These are phyloP conservation scores for Aspergillus pseudoviridinutans DNA, from an alignment of 2,329 filamentous ascomycete genomes.

Conservation along the genomic window DNA sequence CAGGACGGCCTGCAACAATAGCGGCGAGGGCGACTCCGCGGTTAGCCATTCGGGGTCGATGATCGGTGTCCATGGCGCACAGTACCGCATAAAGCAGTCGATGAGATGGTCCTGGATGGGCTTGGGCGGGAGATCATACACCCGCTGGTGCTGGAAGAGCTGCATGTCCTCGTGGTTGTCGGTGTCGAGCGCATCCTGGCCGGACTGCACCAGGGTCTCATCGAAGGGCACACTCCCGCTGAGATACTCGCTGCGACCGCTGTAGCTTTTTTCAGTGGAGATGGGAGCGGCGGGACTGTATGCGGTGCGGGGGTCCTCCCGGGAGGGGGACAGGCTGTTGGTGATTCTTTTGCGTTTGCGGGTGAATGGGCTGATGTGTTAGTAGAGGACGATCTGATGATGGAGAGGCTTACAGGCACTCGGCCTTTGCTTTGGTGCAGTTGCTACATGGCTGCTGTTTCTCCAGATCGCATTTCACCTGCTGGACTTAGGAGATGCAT, in stretches of 20 bases:
- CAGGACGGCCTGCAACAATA: conserved; percentile 34
- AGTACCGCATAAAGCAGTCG: conserved; percentile 39
- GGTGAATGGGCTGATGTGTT: conserved; percentile 20
- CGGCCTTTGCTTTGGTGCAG: conserved; percentile 19
- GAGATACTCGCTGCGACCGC: conserved; percentile 23
- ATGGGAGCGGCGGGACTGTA: conserved; percentile 14
- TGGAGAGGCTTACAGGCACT: conserved; percentile 20
- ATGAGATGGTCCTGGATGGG: conserved; percentile 34
- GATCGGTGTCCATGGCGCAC: conserved; percentile 41
- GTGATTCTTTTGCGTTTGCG: conserved; percentile 35
- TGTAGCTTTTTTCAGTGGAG: conserved; percentile 24
- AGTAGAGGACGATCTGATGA: neutral
- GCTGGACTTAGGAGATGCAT: conserved; percentile 2
- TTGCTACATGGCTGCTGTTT: conserved; percentile 25
- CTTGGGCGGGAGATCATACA: conserved; percentile 19
- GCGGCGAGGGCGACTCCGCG: conserved; percentile 25
- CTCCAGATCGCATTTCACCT: conserved; percentile 25
- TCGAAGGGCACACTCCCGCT: conserved; percentile 24
- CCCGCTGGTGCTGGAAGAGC: conserved; percentile 22
- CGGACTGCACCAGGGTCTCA: conserved; percentile 26
- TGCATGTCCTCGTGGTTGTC: conserved; percentile 18
- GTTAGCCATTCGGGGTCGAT: conserved; percentile 40
- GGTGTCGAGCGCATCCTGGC: conserved; percentile 20
- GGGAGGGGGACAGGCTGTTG: conserved; percentile 25
- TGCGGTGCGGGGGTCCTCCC: conserved; percentile 24